These are phyloP conservation scores for Diaporthe caulivora DNA, from an alignment of 2,329 filamentous ascomycete genomes.

Conservation along the genomic window DNA sequence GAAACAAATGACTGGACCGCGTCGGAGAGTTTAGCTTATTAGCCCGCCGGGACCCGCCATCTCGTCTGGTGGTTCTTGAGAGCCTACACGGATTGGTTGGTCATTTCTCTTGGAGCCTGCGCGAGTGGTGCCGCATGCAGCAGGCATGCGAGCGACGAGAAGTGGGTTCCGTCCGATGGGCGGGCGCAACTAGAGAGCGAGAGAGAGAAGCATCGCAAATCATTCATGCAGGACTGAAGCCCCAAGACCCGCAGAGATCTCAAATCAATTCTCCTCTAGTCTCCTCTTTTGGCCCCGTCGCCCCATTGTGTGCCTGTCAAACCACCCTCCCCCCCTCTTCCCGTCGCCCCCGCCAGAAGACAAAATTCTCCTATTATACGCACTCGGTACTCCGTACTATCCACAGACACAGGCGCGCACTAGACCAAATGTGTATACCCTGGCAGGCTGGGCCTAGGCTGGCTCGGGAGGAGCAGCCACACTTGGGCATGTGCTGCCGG, in stretches of 20 bases:
- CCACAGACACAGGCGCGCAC: background rate
- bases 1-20: constrained; percentile 21
- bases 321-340: background rate
- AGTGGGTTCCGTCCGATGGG: constrained; percentile 12
- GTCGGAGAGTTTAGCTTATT: constrained; percentile 15
- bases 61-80: background rate
- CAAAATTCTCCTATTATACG: constrained; percentile 7
- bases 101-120: background rate
- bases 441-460: background rate
- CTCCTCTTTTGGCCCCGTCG: background rate
- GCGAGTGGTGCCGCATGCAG: background rate
- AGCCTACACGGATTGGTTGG: background rate
- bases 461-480: constrained; percentile 20
- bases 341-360: background rate
- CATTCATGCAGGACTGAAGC: constrained; percentile 13
- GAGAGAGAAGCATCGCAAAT: constrained; percentile 14
- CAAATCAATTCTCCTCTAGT: constrained; percentile 28
- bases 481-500: constrained; percentile 21
- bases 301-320: background rate
- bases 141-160: background rate
- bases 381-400: too few species aligned
- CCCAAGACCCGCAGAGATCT: constrained; percentile 27
- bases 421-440: background rate
- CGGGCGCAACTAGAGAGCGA: background rate
- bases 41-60: constrained; percentile 5